These are phyloP conservation scores for Penicillium parvum DNA, from an alignment of 495 filamentous ascomycete genomes.

Conservation along the genomic window DNA sequence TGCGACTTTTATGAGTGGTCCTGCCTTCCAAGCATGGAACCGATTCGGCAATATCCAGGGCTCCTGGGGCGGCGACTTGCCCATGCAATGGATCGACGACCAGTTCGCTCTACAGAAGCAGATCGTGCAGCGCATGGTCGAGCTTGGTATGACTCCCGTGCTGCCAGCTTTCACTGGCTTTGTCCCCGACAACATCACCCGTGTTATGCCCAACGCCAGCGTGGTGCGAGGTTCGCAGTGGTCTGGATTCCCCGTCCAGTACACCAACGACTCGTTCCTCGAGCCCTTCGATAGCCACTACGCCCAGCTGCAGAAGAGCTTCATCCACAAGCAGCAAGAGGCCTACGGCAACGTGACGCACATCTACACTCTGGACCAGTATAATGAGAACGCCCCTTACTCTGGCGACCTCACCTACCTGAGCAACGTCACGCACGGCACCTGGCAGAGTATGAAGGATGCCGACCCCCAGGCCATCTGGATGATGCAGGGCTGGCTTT, in stretches of 20 bases:
- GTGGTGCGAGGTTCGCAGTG: slow-evolving; percentile 45
- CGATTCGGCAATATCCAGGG: slow-evolving; percentile 54
- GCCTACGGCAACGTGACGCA: slow-evolving; percentile 48
- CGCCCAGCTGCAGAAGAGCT: slow-evolving; percentile 39
- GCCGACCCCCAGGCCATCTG: slow-evolving; percentile 47
- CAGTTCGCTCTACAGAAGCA: slow-evolving; percentile 46
- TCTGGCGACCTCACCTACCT: slow-evolving; percentile 5
- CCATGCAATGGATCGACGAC: slow-evolving; percentile 43
- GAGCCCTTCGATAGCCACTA: slow-evolving; percentile 47
- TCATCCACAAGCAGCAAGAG: slow-evolving; percentile 44
- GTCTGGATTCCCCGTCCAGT: slow-evolving; percentile 35
- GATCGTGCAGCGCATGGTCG: slow-evolving; percentile 46
- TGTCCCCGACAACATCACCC: slow-evolving; percentile 37
- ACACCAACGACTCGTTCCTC: slow-evolving; percentile 48
- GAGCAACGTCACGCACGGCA: slow-evolving; percentile 41
- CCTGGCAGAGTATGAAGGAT: slow-evolving; percentile 42
- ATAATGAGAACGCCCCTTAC: slow-evolving; percentile 49
- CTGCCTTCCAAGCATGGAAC: slow-evolving; percentile 55
- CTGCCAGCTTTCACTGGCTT: slow-evolving; percentile 47
- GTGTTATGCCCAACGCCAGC: slow-evolving; percentile 37
- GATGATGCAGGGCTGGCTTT: slow-evolving; percentile 56
- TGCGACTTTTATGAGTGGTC: slow-evolving; percentile 42
- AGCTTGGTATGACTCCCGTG: slow-evolving; percentile 50
- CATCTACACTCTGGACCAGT: slow-evolving; percentile 52
- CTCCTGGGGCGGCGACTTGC: slow-evolving; percentile 43